Conservation (phyloP, 2,329 filamentous ascomycete genomes). For the Fusarium irregulare region DNA sequence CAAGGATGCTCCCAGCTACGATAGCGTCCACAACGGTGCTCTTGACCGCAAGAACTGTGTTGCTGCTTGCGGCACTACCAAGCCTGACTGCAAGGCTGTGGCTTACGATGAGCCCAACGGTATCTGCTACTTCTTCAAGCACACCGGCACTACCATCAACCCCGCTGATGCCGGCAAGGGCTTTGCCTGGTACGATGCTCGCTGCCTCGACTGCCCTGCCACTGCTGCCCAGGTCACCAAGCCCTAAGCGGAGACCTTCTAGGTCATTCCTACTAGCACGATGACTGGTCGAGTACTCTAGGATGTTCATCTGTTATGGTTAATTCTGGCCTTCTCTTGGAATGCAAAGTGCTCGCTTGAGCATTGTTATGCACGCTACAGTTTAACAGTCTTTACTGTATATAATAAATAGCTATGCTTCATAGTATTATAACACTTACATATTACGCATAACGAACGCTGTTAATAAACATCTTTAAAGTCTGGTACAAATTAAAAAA, state of each 20-base stretch:
- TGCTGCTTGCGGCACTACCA: not conserved
- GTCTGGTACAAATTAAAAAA: too few species aligned
- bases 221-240: not conserved
- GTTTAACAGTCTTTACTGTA: not conserved
- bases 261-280: not conserved
- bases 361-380: not conserved
- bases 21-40: not conserved
- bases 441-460: not conserved
- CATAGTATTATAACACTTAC: not conserved
- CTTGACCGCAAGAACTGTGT: not conserved
- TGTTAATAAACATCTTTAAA: not conserved
- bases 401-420: not conserved
- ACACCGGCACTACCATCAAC: not conserved
- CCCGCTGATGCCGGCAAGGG: not conserved
- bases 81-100: not conserved
- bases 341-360: not conserved
- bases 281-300: not conserved
- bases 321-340: not conserved
- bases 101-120: not conserved
- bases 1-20: not conserved
- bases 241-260: not conserved
- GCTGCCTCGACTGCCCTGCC: not conserved
- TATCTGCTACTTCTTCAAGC: not conserved
- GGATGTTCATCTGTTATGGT: rapidly evolving
- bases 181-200: not conserved